Base-by-base conservation (phyloP, 805 yeast species). In the Sungouiozyma intestinalis region DNA sequence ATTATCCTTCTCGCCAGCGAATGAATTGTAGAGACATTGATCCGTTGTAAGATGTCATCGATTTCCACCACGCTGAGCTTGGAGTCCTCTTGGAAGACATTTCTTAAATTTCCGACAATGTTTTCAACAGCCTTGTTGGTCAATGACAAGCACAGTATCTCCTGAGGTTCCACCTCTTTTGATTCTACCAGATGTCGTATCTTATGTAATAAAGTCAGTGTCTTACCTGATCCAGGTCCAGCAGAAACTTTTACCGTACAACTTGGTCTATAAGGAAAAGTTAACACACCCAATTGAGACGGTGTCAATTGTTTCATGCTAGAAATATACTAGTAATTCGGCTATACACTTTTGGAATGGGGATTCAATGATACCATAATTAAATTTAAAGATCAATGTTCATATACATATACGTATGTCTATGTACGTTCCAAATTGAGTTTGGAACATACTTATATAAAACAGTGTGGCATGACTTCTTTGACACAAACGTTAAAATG, bases 141-240 rank as follows among this genome's bases (percentile, higher is more conserved):
- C 70, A 82, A 67, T 13, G 85, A 76, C 3, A 82, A 63, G 2
- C 80, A 76, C 31, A 81, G 53, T 3, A 83, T 71, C 40, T 79
- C 76, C 2, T 65, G 56, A 0, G 87, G 85, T 2, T 55, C 44
- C 1, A 75, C 50, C 5, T 45, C 46, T 2, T 58, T 58, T 11
- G 62, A 44, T 1, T 55, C 46, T 3, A 81, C 51, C 47, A 78
- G 47, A 44, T 71, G 64, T 2, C 72, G 72, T 0, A 81, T 66
- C 45, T 83, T 66, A 24, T 69, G 64, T 3, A 76, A 70, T 24
- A 81, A 49, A 0, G 86, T 79, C 29, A 65, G 63, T 0, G 87
- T 79, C 52, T 81, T 81, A 2, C 90, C 88, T 7, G 83, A 72
- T 3, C 88, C 87, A 0, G 88, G 86, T 0, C 86, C 86, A 0